Base-by-base conservation (phyloP, 805 yeast species). In the Zygotorulaspora florentina region DNA sequence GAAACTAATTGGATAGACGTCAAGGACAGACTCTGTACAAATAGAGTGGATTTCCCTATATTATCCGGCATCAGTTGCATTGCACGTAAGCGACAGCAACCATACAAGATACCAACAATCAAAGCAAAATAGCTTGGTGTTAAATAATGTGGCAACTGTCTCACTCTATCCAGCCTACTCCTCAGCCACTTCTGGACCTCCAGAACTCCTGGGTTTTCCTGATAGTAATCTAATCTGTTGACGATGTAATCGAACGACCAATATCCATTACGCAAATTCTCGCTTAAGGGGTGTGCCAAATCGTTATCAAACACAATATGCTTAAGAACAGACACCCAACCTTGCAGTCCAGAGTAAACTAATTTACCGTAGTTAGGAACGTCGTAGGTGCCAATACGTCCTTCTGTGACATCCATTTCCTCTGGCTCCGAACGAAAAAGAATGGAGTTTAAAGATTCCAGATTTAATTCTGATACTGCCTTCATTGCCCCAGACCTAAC, bases 1-100 rank as follows among this genome's bases (percentile, higher is more conserved):
- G 95, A 95, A 28, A 83, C 77, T 95, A 91, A 85, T 67, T 91
- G 97, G 39, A 89, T 74, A 1, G 96, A 87, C 2, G 87, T 80
- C 63, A 91, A 64, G 0, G 95, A 85, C 54, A 91, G 73, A 49
- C 83, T 74, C 61, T 86, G 95, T 36, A 87, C 80, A 66, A 93
- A 91, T 29, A 77, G 69, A 10, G 89, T 85, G 8, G 87, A 77
- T 2, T 59, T 59, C 46, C 80, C 82, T 38, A 85, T 76, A 31
- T 75, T 71, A 2, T 65, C 58, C 10, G 81, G 69, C 67, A 88
- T 73, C 39, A 76, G 60, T 8, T 74, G 63, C 48, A 90, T 69
- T 0, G 89, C 88, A 47, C 81, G 77, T 50, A 73, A 75, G 51
- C 95, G 72, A 38, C 87, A 77, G 1, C 96, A 91, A 53, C 84